Conservation (phyloP, 495 filamentous ascomycete species). For the Coniosporium apollinis region DNA sequence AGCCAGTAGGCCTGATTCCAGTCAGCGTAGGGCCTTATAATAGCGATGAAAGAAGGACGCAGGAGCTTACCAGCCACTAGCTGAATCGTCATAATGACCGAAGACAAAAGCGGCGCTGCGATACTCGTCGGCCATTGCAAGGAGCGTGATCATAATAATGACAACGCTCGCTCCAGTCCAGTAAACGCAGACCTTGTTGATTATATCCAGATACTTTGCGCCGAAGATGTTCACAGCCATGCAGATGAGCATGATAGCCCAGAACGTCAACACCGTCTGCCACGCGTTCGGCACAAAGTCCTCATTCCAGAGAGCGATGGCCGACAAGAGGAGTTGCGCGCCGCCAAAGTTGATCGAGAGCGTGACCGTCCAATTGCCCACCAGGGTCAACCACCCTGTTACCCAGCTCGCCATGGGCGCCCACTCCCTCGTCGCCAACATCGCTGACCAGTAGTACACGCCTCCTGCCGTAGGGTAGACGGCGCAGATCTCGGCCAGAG, state of each 20-base stretch:
- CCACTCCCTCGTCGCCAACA: slow-evolving; percentile 29
- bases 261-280: slow-evolving; percentile 49
- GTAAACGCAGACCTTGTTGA: slow-evolving; percentile 52
- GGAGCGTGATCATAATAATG: slow-evolving; percentile 40
- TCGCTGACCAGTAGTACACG: slow-evolving; percentile 37
- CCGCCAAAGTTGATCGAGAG: slow-evolving; percentile 34
- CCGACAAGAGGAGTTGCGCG: slow-evolving; percentile 42
- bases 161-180: slow-evolving; percentile 47
- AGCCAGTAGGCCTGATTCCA: slow-evolving; percentile 29
- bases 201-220: slow-evolving; percentile 39
- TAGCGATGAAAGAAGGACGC: too few species aligned
- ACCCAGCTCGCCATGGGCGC: slow-evolving; percentile 32
- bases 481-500: slow-evolving; percentile 30
- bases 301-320: slow-evolving; percentile 44
- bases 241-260: slow-evolving; percentile 43
- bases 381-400: slow-evolving; percentile 32
- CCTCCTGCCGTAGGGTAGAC: slow-evolving; percentile 30
- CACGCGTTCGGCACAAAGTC: slow-evolving; percentile 43
- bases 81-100: slow-evolving; percentile 39
- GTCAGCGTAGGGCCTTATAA: neutral
- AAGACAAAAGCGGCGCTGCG: slow-evolving; percentile 43
- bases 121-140: slow-evolving; percentile 38
- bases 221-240: slow-evolving; percentile 41
- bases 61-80: slow-evolving; percentile 35
- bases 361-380: slow-evolving; percentile 37